phyloP scores from a whole-genome alignment of 495 filamentous ascomycete genomes.

The Corynascus novoguineensis region DNA sequence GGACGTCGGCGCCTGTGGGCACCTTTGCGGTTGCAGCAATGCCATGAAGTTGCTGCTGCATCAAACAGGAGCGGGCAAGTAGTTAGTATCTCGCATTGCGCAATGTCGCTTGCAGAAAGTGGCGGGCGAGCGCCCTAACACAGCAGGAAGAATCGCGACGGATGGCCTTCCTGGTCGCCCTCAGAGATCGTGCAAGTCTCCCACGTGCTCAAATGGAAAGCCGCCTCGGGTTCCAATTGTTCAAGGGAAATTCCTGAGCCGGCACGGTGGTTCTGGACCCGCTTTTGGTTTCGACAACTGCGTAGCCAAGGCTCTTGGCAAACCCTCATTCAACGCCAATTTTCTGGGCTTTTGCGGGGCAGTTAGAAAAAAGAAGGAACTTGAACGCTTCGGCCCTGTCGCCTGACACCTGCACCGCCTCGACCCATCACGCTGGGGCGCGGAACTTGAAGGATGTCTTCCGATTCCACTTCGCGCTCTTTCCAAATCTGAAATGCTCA shows the following conservation, averaged over 20 bases:
- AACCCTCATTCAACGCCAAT: background rate
- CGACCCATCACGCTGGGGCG: background rate
- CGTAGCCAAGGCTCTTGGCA: constrained; percentile 11
- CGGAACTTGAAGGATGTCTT: background rate
- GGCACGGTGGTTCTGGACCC: constrained; percentile 3
- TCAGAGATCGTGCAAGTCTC: constrained; percentile 7
- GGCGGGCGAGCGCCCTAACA: background rate
- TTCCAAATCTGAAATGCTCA: no score
- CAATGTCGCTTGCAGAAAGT: background rate
- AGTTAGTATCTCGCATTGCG: background rate
- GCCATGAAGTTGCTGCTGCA: no score
- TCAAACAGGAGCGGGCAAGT: background rate
- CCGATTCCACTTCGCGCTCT: background rate
- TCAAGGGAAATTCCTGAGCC: background rate
- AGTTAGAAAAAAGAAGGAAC: no score
- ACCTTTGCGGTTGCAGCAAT: no score
- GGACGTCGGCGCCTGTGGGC: no score
- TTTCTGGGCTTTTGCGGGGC: background rate
- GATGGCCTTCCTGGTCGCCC: background rate
- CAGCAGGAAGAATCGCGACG: background rate
- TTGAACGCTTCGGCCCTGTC: no score
- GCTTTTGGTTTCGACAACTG: background rate
- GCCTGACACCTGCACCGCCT: background rate
- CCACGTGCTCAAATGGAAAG: constrained; percentile 9
- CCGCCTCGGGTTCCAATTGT: no score